Evolutionary conservation across 306 rosid species (phyloP), one percentile per base, ranked within the genome.

Genomic region (Sicyos edulis): DNA sequence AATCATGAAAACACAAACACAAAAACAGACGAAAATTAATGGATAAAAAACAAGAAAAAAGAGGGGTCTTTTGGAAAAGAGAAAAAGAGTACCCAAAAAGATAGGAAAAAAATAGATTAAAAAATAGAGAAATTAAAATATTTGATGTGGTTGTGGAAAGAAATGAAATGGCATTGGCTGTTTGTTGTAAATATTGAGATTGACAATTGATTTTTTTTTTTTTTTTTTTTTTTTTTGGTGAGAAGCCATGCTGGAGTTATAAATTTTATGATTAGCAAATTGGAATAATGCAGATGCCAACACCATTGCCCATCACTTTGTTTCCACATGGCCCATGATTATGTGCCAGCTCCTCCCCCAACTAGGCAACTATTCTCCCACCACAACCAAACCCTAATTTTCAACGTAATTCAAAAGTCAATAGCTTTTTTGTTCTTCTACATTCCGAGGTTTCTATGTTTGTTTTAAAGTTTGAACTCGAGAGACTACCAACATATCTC

Each of bases 261-360:
- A 40, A 40, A 32, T 61, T 32, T 32, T 7, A 11, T 29, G 42
- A 13, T 40, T 9, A 37, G 9, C 9, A 37, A 63, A 42, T 19
- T 44, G 71, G 71, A 65, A 24, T 5, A 65, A 24, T 5, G 71
- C 71, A 65, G 34, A 65, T 65, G 24, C 10, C 52, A 40, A 42
- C 52, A 19, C 32, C 26, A 60, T 29, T 65, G 54, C 53, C 71
- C 71, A 65, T 65, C 54, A 19, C 71, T 44, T 54, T 65, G 19
- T 2, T 17, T 44, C 10, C 71, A 65, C 71, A 65, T 65, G 54
- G 11, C 16, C 71, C 54, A 65, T 65, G 6, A 20, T 19, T 65
- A 65, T 65, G 11, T 65, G 71, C 71, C 71, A 64, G 26, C 70
- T 40, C 52, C 15, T 4, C 26, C 14, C 70, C n/a, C n/a, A n/a